Base-by-base conservation (phyloP, 2,329 filamentous ascomycete species). In the Lachnellula cervina region DNA sequence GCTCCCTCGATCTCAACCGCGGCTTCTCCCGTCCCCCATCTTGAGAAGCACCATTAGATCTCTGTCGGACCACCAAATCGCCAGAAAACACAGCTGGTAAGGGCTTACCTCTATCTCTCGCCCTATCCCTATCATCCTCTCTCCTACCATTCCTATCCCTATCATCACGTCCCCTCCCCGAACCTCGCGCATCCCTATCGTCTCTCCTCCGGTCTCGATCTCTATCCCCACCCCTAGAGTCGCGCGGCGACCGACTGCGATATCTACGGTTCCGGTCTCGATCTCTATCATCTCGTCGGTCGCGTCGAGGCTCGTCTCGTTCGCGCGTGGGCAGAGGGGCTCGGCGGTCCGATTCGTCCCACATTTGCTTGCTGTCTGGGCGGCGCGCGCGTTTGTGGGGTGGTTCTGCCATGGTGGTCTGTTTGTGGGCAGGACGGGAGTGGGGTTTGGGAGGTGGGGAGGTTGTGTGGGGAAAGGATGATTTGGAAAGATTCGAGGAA, bases 311-410 rank as follows among this genome's bases (percentile, higher is more conserved):
- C 14, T 62, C 63, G 23, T 63, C 65, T 13, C 62, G 60, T 50
- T 64, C 64, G 32, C 59, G 59, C 7, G 66, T 62, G 28, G 72
- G 70, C 52, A 70, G 69, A 17, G 62, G 57, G 37, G 61, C 74
- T 72, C 63, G 61, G 28, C 64, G 61, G 19, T 68, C 66, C 34
- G 60, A 72, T 43, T 80, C 77, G 59, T 87, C 83, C 80, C 82
- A 83, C 77, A 82, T 83, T 51, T 80, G 76, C 50, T 78, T 79
- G 69, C 79, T 82, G 62, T 86, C 83, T n/a, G 75, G 75, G 40
- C 73, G 71, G 37, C 72, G 67, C 19, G 76, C 68, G 50, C 78
- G 77, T 67, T 80, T 80, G 51, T 76, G 69, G 57, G 79, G 74
- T 62, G 76, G 76, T 63, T 81, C 79, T 23, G 78, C 70, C 80